Evolutionary conservation across 2,329 filamentous ascomycete genomes (phyloP).

Genomic region (Aureobasidium sp.): DNA sequence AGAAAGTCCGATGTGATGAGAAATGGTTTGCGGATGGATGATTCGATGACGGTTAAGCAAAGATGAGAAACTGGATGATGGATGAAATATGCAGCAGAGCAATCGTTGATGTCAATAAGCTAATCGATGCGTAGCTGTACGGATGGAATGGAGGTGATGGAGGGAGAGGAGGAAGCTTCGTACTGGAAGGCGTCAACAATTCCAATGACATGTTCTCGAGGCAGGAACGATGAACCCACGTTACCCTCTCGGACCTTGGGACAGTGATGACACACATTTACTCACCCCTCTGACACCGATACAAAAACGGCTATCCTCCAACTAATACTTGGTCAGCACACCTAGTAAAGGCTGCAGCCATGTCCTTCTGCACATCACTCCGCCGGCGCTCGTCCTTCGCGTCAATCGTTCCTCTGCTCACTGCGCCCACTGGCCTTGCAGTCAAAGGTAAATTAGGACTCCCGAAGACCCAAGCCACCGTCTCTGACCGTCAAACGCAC

Average conservation of each 20-base stretch:
- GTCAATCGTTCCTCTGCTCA: conserved; percentile 31
- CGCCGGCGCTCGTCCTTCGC: conserved; percentile 34
- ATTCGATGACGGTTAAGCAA: not conserved
- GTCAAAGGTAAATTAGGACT: conserved; percentile 27
- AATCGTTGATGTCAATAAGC: not conserved
- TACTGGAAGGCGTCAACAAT: not conserved
- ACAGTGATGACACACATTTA: not conserved
- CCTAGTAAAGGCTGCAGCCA: conserved; percentile 8
- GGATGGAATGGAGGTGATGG: not conserved
- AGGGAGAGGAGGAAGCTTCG: not conserved
- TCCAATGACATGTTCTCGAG: not conserved
- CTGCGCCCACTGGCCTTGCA: conserved; percentile 19
- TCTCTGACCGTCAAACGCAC: not conserved
- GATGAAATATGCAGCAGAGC: not conserved
- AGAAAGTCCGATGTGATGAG: not conserved
- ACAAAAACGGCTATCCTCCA: not conserved
- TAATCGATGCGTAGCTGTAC: not conserved
- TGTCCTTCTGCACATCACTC: conserved; percentile 40
- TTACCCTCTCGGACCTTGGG: not conserved
- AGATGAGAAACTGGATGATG: not conserved
- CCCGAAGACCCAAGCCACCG: not conserved
- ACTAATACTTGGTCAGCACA: not conserved
- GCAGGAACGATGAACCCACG: not conserved
- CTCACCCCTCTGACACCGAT: not conserved
- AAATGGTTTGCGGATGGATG: not conserved